A percentile compares a stretch with the other conserved stretches of the same genome.
phyloP scores from a whole-genome alignment of 2,329 filamentous ascomycete species.

The Pleurostoma richardsiae region DNA sequence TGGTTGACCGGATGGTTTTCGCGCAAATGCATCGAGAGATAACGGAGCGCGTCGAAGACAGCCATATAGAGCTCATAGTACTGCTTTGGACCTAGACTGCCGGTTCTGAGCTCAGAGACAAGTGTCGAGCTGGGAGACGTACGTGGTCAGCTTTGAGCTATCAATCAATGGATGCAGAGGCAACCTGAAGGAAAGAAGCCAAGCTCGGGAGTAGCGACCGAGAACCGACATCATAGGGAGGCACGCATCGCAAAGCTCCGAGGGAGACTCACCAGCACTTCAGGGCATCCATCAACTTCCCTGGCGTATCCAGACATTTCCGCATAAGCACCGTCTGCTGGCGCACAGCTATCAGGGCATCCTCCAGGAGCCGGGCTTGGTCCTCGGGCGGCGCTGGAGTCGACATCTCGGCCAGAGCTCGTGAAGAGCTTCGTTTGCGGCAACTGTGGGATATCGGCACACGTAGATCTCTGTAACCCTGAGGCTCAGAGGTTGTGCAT shows the following conservation, averaged over 20 bases:
- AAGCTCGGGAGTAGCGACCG: too few relatives aligned
- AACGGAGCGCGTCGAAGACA: constrained; percentile 94
- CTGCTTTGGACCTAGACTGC: constrained; percentile 95
- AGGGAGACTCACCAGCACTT: constrained; percentile 86
- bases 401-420: constrained; percentile 23
- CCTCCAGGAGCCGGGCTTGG: constrained; percentile 89
- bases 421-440: too few relatives aligned
- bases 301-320: constrained; percentile 92
- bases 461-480: too few relatives aligned
- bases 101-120: constrained; percentile 96
- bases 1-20: constrained; percentile 98
- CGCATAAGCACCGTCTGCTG: constrained; percentile 97
- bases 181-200: constrained; percentile 14
- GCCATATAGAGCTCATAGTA: constrained; percentile 99
- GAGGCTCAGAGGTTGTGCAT: neutral
- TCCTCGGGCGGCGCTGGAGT: constrained; percentile 66
- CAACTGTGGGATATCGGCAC: too few relatives aligned
- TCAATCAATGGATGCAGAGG: neutral
- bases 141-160: constrained; percentile 12
- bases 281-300: constrained; percentile 98
- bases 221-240: constrained; percentile 8
- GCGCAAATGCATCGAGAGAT: constrained; percentile 92
- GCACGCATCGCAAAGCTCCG: neutral
- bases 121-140: constrained; percentile 73
- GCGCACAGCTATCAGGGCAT: constrained; percentile 92